A percentile compares a stretch with the other conserved stretches of the same genome.
Evolutionary conservation across 331 rosid species (phyloP).

Genomic region (Acacia pycnantha): DNA sequence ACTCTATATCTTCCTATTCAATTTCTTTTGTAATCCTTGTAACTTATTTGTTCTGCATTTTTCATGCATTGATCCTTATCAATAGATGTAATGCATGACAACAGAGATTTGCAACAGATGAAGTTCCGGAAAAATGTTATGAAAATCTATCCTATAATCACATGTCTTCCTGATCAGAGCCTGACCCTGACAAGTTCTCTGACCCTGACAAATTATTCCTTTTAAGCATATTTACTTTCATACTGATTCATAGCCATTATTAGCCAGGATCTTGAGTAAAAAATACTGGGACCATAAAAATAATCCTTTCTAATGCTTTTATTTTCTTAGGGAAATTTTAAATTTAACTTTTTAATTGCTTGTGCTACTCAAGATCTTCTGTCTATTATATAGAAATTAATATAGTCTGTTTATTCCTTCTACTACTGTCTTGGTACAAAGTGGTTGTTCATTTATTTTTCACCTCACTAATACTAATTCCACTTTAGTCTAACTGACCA

Average conservation of each 20-base stretch:
- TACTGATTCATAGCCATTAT: background rate
- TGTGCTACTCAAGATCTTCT: too few relatives aligned
- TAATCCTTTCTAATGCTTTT: too few relatives aligned
- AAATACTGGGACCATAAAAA: too few relatives aligned
- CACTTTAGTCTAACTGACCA: too few relatives aligned
- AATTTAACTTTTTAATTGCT: too few relatives aligned
- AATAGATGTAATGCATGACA: background rate
- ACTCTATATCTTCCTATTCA: slow-evolving; percentile 9
- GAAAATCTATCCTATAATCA: background rate
- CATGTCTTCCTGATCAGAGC: background rate
- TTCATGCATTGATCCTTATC: background rate
- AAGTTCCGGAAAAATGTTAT: background rate
- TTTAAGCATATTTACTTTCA: background rate
- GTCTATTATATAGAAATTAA: too few relatives aligned
- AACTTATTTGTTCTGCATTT: background rate
- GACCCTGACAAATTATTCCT: background rate
- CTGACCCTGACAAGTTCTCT: background rate
- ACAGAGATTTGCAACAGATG: background rate
- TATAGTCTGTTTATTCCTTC: too few relatives aligned
- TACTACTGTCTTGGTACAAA: too few relatives aligned
- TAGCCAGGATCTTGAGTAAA: background rate
- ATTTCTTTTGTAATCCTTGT: background rate
- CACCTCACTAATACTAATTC: too few relatives aligned
- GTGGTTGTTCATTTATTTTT: too few relatives aligned
- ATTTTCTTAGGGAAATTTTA: too few relatives aligned